Evolutionary conservation across 305 asterid genomes (phyloP).

Genomic region (Fraxinus nigra): DNA sequence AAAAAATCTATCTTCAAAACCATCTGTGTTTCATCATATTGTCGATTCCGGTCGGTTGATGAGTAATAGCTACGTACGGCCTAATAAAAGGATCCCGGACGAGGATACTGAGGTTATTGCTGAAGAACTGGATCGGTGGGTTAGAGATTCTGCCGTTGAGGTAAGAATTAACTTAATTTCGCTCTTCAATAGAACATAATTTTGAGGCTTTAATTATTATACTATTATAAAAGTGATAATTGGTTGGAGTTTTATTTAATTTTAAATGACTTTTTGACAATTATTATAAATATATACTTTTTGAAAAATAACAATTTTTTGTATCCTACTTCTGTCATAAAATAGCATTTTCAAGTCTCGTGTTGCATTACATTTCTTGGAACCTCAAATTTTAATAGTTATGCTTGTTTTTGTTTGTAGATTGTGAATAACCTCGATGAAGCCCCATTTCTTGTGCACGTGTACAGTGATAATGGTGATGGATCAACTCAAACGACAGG

Average conservation of each 20-base stretch:
- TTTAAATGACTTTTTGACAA: too few species aligned
- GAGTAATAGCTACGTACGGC: background rate
- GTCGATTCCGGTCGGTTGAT: background rate
- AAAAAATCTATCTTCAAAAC: background rate
- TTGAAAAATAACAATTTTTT: background rate
- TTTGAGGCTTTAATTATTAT: background rate
- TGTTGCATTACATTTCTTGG: background rate
- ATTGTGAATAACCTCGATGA: constrained; percentile 27
- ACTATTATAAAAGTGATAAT: background rate
- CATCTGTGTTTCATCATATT: background rate
- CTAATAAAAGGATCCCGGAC: background rate
- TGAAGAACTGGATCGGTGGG: constrained; percentile 6
- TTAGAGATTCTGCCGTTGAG: constrained; percentile 3
- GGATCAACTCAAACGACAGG: background rate
- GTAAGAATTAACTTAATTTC: background rate
- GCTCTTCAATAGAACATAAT: too few species aligned
- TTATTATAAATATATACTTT: too few species aligned
- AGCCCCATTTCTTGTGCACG: constrained; percentile 31
- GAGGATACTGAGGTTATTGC: background rate
- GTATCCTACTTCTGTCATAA: background rate
- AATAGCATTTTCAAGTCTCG: background rate
- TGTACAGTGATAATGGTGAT: constrained; percentile 15
- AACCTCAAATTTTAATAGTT: background rate
- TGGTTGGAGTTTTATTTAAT: background rate
- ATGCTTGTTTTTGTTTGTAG: constrained; percentile 6